Percentiles rank a stretch among this genome's conserved stretches.
Evolutionary conservation across 208 protist genomes (phyloP).

Genomic region (Crithidia expoeki): DNA sequence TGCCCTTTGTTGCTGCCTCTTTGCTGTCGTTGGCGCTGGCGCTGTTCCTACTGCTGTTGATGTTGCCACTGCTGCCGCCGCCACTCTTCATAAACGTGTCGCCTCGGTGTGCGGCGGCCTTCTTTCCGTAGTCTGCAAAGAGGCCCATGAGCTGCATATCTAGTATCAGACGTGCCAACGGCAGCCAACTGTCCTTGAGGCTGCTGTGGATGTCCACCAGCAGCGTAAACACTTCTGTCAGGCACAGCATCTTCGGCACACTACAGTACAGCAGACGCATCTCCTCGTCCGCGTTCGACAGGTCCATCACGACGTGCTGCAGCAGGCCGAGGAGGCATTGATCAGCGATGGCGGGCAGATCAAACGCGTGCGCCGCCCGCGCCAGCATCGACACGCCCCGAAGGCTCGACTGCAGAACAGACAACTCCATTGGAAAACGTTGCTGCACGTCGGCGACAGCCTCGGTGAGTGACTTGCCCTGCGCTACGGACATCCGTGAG

Average conservation of each 20-base stretch:
- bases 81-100: neutral
- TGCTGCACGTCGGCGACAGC: constrained; percentile 32
- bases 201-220: constrained; percentile 34
- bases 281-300: constrained; percentile 36
- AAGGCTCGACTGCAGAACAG: constrained; percentile 36
- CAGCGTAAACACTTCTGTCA: constrained; percentile 50
- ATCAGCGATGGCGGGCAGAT: constrained; percentile 35
- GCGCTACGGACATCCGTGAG: constrained; percentile 18
- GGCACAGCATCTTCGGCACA: constrained; percentile 42
- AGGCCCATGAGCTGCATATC: constrained; percentile 53
- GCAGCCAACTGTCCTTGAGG: constrained; percentile 44
- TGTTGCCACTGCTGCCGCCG: neutral
- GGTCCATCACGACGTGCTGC: constrained; percentile 34
- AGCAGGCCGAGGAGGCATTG: constrained; percentile 42
- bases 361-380: constrained; percentile 26
- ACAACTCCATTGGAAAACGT: constrained; percentile 29
- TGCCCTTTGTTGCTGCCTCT: neutral
- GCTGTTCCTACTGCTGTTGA: neutral
- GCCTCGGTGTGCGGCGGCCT: neutral
- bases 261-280: constrained; percentile 42
- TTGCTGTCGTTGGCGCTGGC: neutral
- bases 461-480: constrained; percentile 19
- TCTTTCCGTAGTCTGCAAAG: constrained; percentile 17
- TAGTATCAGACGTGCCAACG: constrained; percentile 36
- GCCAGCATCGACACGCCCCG: constrained; percentile 38